Evolutionary conservation across 2,329 filamentous ascomycete species (phyloP), one percentile per base, ranked within the genome.

Genomic region (Talaromyces verruculosus): DNA sequence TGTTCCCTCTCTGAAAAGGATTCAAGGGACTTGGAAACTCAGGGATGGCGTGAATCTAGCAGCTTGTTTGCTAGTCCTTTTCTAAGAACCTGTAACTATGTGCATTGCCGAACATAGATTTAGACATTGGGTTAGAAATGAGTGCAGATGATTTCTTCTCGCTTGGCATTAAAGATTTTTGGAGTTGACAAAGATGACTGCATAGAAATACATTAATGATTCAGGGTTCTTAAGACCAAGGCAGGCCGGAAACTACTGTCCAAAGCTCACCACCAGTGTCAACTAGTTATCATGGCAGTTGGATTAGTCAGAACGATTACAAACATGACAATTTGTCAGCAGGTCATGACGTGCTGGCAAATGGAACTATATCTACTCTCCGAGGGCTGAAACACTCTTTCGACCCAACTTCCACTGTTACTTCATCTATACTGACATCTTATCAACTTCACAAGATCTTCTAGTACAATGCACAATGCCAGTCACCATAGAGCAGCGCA

Each of bases 401-500:
- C n/a, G n/a, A 33, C 30, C 5, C n/a, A 39, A 37, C 17, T 3
- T 55, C 30, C 5, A 1, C 30, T 35, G 5, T 19, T 4, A 19
- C 3, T 33, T 7, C 11, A 13, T 37, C 33, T 22, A 7, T 4
- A 57, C 25, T 11, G 11, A 57, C 51, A 4, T 7, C 25, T 25
- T 35, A 30, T 39, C 33, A 4, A 25, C 35, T 19, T 8, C 17
- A 4, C 5, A n/a, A 55, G 17, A 6, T 22, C 11, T 37, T 4
- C 1, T 30, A 7, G 4, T 13, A 25, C 19, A 22, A 2, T 10
- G 13, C 51, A 67, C n/a, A 17, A 74, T 74, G 72, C 19, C 71
- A 2, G 67, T 71, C 51, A 65, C 73, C 15, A 65, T 75, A 33
- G 67, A 69, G 33, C 69, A 47, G 10, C 5, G 60, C 22, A 68